Conservation (phyloP, 805 yeast species). For the Candida pini region DNA sequence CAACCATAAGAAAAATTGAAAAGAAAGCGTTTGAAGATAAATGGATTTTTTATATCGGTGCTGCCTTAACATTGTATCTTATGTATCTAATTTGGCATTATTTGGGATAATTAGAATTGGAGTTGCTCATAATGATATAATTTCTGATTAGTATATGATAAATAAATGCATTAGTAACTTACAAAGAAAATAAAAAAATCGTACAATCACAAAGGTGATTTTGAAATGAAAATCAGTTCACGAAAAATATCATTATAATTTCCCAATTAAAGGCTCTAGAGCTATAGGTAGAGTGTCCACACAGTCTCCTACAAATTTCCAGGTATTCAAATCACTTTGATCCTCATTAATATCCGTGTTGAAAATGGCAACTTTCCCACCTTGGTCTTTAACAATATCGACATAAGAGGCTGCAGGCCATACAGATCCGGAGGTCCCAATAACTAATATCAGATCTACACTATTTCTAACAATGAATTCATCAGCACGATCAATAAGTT, state of each 20-base stretch:
- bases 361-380: constrained; percentile 81
- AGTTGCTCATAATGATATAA: too few species aligned
- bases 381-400: constrained; percentile 63
- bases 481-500: constrained; percentile 61
- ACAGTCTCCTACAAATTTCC: constrained; percentile 82
- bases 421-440: constrained; percentile 80
- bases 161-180: too few species aligned
- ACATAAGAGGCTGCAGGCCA: constrained; percentile 95
- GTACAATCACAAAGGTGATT: too few species aligned
- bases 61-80: constrained; percentile 51
- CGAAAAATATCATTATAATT: too few species aligned
- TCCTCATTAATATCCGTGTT: constrained; percentile 59
- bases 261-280: constrained; percentile 41
- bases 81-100: constrained; percentile 65
- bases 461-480: constrained; percentile 50
- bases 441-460: constrained; percentile 72
- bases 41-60: constrained; percentile 76
- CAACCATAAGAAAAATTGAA: constrained; percentile 76
- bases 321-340: constrained; percentile 37
- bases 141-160: too few species aligned
- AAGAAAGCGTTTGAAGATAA: constrained; percentile 82
- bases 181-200: too few species aligned
- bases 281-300: constrained; percentile 65
- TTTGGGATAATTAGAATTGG: constrained; percentile 54
- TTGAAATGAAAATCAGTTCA: too few species aligned